A percentile compares a stretch with the other conserved stretches of the same genome.
Evolutionary conservation across 495 filamentous ascomycete genomes (phyloP).

Genomic region (Daldinia bambusicola): DNA sequence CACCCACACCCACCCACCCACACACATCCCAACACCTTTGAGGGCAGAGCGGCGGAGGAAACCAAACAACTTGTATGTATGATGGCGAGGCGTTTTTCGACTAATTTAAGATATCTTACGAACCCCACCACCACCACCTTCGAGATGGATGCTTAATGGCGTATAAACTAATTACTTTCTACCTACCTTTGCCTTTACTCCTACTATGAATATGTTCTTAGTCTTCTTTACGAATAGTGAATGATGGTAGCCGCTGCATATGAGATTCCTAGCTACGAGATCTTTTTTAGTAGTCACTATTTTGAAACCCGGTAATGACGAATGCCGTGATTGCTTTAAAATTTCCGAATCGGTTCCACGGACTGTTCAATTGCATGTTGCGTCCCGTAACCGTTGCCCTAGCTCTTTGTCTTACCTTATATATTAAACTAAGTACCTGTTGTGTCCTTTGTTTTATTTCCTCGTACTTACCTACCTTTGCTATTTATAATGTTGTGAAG

Average conservation of each 20-base stretch:
- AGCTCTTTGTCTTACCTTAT: neutral
- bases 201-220: neutral
- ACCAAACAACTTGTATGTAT: conserved; percentile 40
- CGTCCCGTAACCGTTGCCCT: neutral
- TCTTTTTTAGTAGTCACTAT: neutral
- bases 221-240: neutral
- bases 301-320: neutral
- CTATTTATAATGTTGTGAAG: neutral
- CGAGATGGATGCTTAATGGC: conserved; percentile 27
- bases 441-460: neutral
- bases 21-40: neutral
- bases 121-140: conserved; percentile 19
- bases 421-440: neutral
- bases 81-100: conserved; percentile 46
- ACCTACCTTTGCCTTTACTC: neutral
- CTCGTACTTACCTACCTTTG: neutral
- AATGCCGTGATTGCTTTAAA: neutral
- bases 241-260: neutral
- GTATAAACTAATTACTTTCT: conserved; percentile 7
- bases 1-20: too few relatives aligned
- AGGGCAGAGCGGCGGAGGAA: conserved; percentile 18
- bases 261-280: neutral
- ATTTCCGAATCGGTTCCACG: neutral
- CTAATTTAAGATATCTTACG: conserved; percentile 46
- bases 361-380: neutral